Evolutionary conservation across 116 monocot species (phyloP), one percentile per base, ranked within the genome.

Genomic region (Posidonia oceanica): DNA sequence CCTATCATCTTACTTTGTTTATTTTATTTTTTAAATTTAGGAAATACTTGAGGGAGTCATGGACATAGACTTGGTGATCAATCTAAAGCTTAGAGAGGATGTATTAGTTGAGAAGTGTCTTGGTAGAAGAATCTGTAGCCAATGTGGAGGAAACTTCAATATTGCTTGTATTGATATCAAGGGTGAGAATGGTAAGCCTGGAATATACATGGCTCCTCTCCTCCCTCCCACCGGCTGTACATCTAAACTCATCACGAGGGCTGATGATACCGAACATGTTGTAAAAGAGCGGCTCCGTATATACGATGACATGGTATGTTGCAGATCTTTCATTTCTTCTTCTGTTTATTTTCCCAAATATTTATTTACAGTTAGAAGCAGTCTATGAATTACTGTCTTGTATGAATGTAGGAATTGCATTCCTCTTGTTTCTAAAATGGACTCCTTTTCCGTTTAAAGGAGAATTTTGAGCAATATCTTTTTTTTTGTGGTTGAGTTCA

Each of bases 61-160:
- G 18, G 87, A 87, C 61, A 85, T 97, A 54, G 97, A 97, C 75
- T 65, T 97, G 73, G 97, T 97, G 29, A 59, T 97, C 69, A 97
- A 97, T 36, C 79, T 97, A 8, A 97, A 89, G 77, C 81, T 97
- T 3, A 79, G 97, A 72, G 97, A 97, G 79, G 97, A 97, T 36
- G 75, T 86, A 18, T 61, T 97, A 23, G 39, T 97, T 29, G 79
- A 80, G 66, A 97, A 97, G 68, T 97, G 97, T 59, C 85, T 97
- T 73, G 97, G 97, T 53, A 87, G 97, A 81, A 84, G 97, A 72
- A 87, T 97, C 40, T 97, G 97, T 75, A 85, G 84, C 70, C 78
- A 92, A 57, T 97, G 97, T 65, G 92, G 92, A 48, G 84, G 84
- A 56, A 97, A 92, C 74, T 97, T 85, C 73, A 97, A 97, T 82